phyloP scores from a whole-genome alignment of 306 rosid species.

The Trifolium repens region DNA sequence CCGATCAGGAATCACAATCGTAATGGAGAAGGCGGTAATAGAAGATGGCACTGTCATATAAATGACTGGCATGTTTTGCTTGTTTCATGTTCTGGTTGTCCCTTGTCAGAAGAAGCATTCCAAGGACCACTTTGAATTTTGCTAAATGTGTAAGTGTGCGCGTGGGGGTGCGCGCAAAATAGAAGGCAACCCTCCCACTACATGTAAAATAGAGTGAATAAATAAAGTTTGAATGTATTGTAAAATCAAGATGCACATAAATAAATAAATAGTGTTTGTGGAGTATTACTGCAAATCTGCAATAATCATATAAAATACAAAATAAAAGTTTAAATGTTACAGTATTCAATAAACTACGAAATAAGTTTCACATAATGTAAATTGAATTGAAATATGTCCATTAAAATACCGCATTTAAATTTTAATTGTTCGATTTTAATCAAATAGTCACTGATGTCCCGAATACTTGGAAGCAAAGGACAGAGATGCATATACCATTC shows the following conservation, averaged over 20 bases:
- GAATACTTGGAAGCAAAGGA: too few relatives aligned
- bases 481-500: too few relatives aligned
- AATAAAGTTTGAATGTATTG: slow-evolving; percentile 9
- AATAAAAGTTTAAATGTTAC: background rate
- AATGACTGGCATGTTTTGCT: background rate
- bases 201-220: slow-evolving; percentile 38
- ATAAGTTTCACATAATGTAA: background rate
- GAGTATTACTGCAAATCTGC: background rate
- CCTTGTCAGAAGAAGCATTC: slow-evolving; percentile 9
- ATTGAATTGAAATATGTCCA: too few relatives aligned
- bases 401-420: too few relatives aligned
- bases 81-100: too few relatives aligned
- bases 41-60: slow-evolving; percentile 74
- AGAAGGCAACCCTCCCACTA: slow-evolving; percentile 42
- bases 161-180: background rate
- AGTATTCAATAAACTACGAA: background rate
- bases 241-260: slow-evolving; percentile 40
- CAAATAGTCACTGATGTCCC: too few relatives aligned
- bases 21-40: slow-evolving; percentile 78
- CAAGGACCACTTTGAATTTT: slow-evolving; percentile 18
- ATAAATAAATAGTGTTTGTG: slow-evolving; percentile 47
- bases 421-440: too few relatives aligned
- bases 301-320: too few relatives aligned
- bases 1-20: slow-evolving; percentile 75
- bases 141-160: background rate